Evolutionary conservation across 306 rosid genomes (phyloP).

Genomic region (Morella rubra): DNA sequence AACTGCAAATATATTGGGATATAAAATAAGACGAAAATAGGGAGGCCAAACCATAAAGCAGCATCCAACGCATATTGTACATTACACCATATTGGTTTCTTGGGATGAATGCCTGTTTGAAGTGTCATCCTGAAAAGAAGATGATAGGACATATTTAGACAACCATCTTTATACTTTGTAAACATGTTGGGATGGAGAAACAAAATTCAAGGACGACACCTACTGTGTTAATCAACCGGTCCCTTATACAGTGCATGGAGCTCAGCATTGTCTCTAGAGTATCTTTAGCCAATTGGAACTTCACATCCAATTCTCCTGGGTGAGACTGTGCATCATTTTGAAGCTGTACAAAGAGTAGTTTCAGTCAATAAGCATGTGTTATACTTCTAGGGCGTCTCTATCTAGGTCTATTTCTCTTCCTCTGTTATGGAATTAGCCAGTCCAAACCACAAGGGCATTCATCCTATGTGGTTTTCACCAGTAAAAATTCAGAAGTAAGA

Average conservation of each 20-base stretch:
- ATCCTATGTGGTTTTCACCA: neutral
- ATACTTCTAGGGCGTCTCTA: neutral
- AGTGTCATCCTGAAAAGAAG: slow-evolving; percentile 45
- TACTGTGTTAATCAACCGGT: slow-evolving; percentile 55
- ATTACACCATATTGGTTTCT: slow-evolving; percentile 29
- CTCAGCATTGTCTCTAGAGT: slow-evolving; percentile 50
- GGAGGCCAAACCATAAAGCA: slow-evolving; percentile 30
- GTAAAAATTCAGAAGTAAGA: slow-evolving; percentile 20
- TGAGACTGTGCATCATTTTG: slow-evolving; percentile 49
- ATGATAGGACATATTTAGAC: slow-evolving; percentile 19
- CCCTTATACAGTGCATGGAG: slow-evolving; percentile 49
- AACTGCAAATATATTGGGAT: neutral
- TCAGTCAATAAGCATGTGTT: neutral
- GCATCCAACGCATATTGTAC: neutral
- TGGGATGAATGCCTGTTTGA: slow-evolving; percentile 40
- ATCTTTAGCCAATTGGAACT: slow-evolving; percentile 53
- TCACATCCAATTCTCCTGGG: slow-evolving; percentile 49
- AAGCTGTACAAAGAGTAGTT: slow-evolving; percentile 40
- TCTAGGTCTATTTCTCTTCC: neutral
- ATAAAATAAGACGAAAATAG: neutral
- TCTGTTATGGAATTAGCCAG: neutral
- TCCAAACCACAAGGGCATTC: slow-evolving; percentile 2
- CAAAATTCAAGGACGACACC: slow-evolving; percentile 1
- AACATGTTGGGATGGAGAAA: neutral
- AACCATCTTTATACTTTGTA: neutral